Evolutionary conservation across 331 rosid genomes (phyloP).

Genomic region (Erythrophleum ivorense): DNA sequence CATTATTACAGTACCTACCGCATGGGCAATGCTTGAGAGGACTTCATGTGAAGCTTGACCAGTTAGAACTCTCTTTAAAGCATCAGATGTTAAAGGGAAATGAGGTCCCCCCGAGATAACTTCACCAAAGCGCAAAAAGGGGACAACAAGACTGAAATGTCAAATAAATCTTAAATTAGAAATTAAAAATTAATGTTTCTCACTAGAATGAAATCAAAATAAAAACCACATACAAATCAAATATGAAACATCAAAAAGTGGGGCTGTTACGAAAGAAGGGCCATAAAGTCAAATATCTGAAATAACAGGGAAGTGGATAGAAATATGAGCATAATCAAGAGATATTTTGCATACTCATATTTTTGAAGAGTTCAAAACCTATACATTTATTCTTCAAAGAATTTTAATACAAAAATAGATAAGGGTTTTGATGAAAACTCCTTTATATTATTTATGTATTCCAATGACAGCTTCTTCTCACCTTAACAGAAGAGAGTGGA

Average conservation of each 20-base stretch:
- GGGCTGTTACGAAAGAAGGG: background rate
- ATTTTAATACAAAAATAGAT: background rate
- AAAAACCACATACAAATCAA: background rate
- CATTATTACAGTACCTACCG: conserved; percentile 48
- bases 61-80: conserved; percentile 65
- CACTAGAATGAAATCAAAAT: background rate
- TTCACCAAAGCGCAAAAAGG: conserved; percentile 80
- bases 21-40: conserved; percentile 62
- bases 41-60: conserved; percentile 71
- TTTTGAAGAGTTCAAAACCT: conserved; percentile 7
- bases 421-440: background rate
- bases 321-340: conserved; percentile 9
- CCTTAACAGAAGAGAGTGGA: no score
- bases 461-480: no score
- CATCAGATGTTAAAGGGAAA: conserved; percentile 73
- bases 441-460: no score
- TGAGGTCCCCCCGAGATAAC: conserved; percentile 60
- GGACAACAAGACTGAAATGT: conserved; percentile 60
- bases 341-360: background rate
- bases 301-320: background rate
- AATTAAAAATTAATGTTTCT: background rate
- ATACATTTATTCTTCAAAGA: background rate
- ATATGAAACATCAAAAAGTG: background rate
- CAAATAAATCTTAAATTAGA: background rate
- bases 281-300: background rate